Evolutionary conservation across 352 stramenopile species (phyloP).

Genomic region (Achlya hypogyna): DNA sequence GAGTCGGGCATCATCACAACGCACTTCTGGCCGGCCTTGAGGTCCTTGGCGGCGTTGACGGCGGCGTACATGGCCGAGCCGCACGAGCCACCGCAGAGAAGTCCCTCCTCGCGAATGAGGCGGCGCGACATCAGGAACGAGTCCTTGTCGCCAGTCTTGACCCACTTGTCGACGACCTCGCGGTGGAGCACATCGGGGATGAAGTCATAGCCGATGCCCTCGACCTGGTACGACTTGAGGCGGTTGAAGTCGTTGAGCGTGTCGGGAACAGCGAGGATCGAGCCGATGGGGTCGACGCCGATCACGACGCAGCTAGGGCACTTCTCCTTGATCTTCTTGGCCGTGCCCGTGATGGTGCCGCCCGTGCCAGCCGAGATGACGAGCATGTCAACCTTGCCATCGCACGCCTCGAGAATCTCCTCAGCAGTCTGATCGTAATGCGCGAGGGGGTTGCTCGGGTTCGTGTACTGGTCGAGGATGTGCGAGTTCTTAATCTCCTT

Average conservation of each 20-base stretch:
- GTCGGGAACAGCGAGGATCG: conserved; percentile 89
- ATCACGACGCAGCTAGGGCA: conserved; percentile 81
- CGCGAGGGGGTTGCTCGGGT: conserved; percentile 92
- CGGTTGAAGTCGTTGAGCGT: conserved; percentile 89
- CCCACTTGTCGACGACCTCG: conserved; percentile 89
- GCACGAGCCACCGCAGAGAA: conserved; percentile 92
- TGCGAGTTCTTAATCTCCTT: conserved; percentile 92
- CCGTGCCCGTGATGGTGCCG: conserved; percentile 91
- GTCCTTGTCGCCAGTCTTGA: conserved; percentile 91
- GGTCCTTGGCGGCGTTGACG: conserved; percentile 76
- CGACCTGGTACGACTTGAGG: conserved; percentile 88
- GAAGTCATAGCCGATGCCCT: conserved; percentile 97
- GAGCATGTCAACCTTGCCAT: conserved; percentile 91
- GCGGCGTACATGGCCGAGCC: conserved; percentile 83
- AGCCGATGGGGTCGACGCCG: conserved; percentile 86
- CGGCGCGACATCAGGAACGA: conserved; percentile 89
- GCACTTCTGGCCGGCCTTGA: conserved; percentile 85
- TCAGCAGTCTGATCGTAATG: conserved; percentile 95
- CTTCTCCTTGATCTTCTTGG: conserved; percentile 91
- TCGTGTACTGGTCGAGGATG: conserved; percentile 96
- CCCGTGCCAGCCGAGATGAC: conserved; percentile 92
- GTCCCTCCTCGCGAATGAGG: conserved; percentile 92
- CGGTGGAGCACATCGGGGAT: conserved; percentile 93
- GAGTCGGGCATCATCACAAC: conserved; percentile 94
- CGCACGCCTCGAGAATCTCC: conserved; percentile 91